Evolutionary conservation across 306 rosid species (phyloP), one percentile per base, ranked within the genome.

Genomic region (Medicago truncatula): DNA sequence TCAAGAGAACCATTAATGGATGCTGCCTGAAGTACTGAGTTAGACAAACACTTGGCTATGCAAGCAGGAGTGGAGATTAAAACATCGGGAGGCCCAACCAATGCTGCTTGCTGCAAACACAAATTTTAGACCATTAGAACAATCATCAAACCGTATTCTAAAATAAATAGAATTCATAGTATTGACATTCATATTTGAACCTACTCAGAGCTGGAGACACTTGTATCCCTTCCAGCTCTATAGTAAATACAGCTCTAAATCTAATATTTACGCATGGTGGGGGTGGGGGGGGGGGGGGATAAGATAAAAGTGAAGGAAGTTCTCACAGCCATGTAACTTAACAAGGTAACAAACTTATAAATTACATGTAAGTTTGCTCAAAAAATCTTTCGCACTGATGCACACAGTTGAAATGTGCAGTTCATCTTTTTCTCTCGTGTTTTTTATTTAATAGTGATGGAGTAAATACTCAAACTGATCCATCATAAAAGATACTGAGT

Each of bases 51-150:
- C 83, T 92, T 95, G 1, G 94, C 85, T 8, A 95, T 0, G 75
- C 97, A 95, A 58, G 97, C 86, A 50, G 99, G 99, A 1, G 99
- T 95, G n/a, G 92, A 86, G 70, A 95, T 90, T 85, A 95, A 81
- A 78, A 95, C 78, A 86, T 90, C 92, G 44, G 99, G 97, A 14
- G 87, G 86, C 5, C 96, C 97, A 15, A 86, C 87, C 82, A 95
- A 72, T 70, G 97, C 92, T 12, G 89, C 78, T 47, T 86, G 77
- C 97, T 92, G 88, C 81, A 87, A 86, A 77, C 31, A 67, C 59
- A 73, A 82, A 65, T 76, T 9, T 31, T 14, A 75, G 17, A 34
- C 36, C 60, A 25, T 80, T 53, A 56, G 53, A 61, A n/a, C 52
- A 66, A 71, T 53, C 9, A 21, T 18, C 23, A 73, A 72, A 46